Evolutionary conservation across 1,284 basidiomycete genomes (phyloP).

Genomic region (Marasmius oreades): DNA sequence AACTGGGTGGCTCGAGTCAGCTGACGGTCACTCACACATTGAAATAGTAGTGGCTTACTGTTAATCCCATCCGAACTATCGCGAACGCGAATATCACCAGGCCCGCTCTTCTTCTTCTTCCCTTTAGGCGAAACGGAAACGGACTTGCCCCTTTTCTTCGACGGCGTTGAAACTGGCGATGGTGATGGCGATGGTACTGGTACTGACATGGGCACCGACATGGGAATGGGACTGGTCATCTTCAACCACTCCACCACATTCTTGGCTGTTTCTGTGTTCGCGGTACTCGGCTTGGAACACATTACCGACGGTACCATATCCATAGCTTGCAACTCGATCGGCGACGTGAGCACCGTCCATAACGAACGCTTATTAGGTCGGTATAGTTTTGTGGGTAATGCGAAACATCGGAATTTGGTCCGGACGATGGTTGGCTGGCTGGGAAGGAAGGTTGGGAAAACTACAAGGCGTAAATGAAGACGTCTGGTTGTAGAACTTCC

Average conservation of each 20-base stretch:
- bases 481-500: not conserved
- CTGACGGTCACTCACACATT: not conserved
- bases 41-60: no score
- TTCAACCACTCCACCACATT: no score
- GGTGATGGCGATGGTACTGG: no score
- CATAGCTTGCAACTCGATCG: no score
- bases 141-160: no score
- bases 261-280: not conserved
- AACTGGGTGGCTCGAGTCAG: not conserved
- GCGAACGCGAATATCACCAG: no score
- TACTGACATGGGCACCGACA: no score
- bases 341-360: not conserved
- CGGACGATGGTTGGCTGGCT: not conserved
- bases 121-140: no score
- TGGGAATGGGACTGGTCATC: no score
- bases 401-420: not conserved
- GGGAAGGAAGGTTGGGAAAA: not conserved
- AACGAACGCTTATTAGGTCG: not conserved
- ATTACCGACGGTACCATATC: not conserved
- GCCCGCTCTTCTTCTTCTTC: no score
- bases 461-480: not conserved
- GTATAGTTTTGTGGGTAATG: not conserved
- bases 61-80: no score
- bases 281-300: not conserved
- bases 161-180: no score